These are phyloP conservation scores for Baudoinia panamericana DNA, from an alignment of 495 filamentous ascomycete species.

Conservation along the genomic window DNA sequence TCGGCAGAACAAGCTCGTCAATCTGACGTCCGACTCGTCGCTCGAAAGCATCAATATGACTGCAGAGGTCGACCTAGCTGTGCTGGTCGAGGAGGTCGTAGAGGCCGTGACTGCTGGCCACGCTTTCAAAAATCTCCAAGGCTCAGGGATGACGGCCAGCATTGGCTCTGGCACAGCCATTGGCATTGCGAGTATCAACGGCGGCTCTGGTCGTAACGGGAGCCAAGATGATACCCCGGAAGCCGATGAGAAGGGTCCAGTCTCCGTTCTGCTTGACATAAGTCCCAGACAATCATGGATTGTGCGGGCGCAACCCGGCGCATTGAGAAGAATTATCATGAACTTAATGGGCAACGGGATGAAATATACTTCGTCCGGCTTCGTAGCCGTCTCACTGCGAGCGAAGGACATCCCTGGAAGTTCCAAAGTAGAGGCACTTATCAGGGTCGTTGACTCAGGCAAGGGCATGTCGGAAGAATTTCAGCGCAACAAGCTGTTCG, in stretches of 20 bases:
- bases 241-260: slow-evolving; percentile 15
- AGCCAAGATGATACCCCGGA: too few relatives aligned
- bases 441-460: slow-evolving; percentile 25
- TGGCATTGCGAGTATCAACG: neutral
- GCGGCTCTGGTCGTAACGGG: neutral
- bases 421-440: slow-evolving; percentile 4
- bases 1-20: slow-evolving; percentile 13
- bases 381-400: slow-evolving; percentile 22
- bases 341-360: slow-evolving; percentile 28
- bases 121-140: slow-evolving; percentile 14
- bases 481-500: slow-evolving; percentile 20
- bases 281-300: slow-evolving; percentile 1
- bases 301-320: slow-evolving; percentile 8
- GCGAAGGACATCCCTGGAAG: neutral
- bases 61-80: slow-evolving; percentile 20
- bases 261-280: slow-evolving; percentile 7
- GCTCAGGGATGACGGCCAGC: neutral
- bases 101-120: slow-evolving; percentile 23
- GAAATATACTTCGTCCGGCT: slow-evolving; percentile 26
- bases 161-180: slow-evolving; percentile 3
- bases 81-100: slow-evolving; percentile 25
- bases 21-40: neutral
- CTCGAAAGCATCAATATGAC: slow-evolving; percentile 8
- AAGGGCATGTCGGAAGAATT: slow-evolving; percentile 25
- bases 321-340: slow-evolving; percentile 22